These are phyloP conservation scores for Verticillium tricorpus DNA, from an alignment of 2,329 filamentous ascomycete species.

Conservation along the genomic window DNA sequence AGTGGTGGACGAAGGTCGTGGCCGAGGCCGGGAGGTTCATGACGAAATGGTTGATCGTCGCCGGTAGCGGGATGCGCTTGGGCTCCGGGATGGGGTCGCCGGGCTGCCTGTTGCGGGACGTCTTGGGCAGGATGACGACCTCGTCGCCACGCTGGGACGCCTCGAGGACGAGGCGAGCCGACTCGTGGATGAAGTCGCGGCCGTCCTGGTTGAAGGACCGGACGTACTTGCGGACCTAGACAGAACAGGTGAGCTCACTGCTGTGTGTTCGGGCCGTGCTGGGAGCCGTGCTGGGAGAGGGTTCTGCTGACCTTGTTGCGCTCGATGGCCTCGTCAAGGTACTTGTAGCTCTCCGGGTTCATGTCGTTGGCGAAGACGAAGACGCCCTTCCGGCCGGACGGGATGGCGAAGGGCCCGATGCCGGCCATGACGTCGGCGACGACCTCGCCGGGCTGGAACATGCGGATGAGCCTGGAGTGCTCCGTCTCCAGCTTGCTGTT, in stretches of 20 bases:
- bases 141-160: slow-evolving; percentile 48
- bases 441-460: slow-evolving; percentile 80
- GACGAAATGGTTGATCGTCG: slow-evolving; percentile 84
- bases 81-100: slow-evolving; percentile 30
- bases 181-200: slow-evolving; percentile 69
- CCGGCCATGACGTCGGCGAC: slow-evolving; percentile 97
- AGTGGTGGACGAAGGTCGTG: slow-evolving; percentile 72
- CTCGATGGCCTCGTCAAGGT: slow-evolving; percentile 63
- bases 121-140: slow-evolving; percentile 46
- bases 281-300: slow-evolving; percentile 12
- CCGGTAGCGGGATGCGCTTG: slow-evolving; percentile 54
- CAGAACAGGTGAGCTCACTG: slow-evolving; percentile 6
- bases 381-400: slow-evolving; percentile 81
- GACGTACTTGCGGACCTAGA: slow-evolving; percentile 62
- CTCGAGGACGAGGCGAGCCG: slow-evolving; percentile 56
- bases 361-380: slow-evolving; percentile 98
- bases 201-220: slow-evolving; percentile 79
- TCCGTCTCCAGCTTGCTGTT: slow-evolving; percentile 89
- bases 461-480: slow-evolving; percentile 71
- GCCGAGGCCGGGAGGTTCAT: slow-evolving; percentile 96
- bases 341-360: slow-evolving; percentile 81
- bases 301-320: slow-evolving; percentile 67
- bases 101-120: slow-evolving; percentile 28
- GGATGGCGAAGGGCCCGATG: slow-evolving; percentile 90
- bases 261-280: neutral